A percentile compares a stretch with the other conserved stretches of the same genome.
Conservation (phyloP, 352 stramenopile species). For the Blastocystis sp. region DNA sequence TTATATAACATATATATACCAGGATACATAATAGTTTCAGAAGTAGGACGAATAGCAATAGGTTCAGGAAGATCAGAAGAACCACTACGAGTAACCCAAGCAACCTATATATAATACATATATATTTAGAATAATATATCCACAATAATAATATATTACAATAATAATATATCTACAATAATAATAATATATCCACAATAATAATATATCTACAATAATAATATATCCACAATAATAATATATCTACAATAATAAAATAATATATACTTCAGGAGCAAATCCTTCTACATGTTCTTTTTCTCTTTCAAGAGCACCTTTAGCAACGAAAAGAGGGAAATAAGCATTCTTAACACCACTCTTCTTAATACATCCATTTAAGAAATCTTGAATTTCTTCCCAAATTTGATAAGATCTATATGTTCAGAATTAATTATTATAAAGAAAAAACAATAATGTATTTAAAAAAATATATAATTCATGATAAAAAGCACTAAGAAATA, state of each 20-base stretch:
- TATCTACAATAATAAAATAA: too few relatives aligned
- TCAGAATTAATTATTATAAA: too few relatives aligned
- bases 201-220: too few relatives aligned
- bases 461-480: too few relatives aligned
- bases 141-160: too few relatives aligned
- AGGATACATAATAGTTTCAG: constrained; percentile 99
- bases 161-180: too few relatives aligned
- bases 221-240: too few relatives aligned
- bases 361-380: constrained; percentile 77
- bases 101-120: too few relatives aligned
- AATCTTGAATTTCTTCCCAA: constrained; percentile 91
- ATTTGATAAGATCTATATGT: constrained; percentile 78
- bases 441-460: too few relatives aligned
- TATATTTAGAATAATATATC: too few relatives aligned
- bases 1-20: constrained; percentile 63
- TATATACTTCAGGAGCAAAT: constrained; percentile 91
- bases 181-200: too few relatives aligned
- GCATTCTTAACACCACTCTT: constrained; percentile 51
- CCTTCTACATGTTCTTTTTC: constrained; percentile 98
- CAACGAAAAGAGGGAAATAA: constrained; percentile 98
- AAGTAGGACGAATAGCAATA: constrained; percentile 91
- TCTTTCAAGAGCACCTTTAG: constrained; percentile 73
- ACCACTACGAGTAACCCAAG: constrained; percentile 89
- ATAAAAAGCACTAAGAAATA: background rate
- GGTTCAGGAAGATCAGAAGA: constrained; percentile 74